Percentiles rank a stretch among this genome's conserved stretches.
These are phyloP conservation scores for Zygoascus biomembranicola DNA, from an alignment of 805 yeast species.

Conservation along the genomic window DNA sequence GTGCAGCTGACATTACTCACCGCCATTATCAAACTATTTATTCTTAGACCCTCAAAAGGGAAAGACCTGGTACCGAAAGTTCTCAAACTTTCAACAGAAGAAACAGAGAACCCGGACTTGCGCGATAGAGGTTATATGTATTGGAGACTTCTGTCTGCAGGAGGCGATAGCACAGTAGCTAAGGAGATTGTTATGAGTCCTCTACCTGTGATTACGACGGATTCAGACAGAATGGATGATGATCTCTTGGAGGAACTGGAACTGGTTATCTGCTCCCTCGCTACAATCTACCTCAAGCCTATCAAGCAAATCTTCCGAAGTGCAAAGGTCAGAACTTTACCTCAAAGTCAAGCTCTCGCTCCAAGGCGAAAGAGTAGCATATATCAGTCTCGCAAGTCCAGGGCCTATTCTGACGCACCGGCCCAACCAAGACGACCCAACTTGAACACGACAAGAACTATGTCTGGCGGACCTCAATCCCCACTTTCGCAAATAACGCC, in stretches of 20 bases:
- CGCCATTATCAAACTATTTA: slow-evolving; percentile 61
- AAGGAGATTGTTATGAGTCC: slow-evolving; percentile 50
- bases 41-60: slow-evolving; percentile 45
- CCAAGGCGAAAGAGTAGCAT: slow-evolving; percentile 11
- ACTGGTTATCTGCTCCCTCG: slow-evolving; percentile 70
- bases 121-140: slow-evolving; percentile 81
- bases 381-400: background rate
- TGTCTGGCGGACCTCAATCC: background rate
- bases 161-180: slow-evolving; percentile 31
- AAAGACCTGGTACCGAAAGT: slow-evolving; percentile 51
- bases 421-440: background rate
- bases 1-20: slow-evolving; percentile 71
- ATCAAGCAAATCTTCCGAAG: slow-evolving; percentile 70
- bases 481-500: background rate
- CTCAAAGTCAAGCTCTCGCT: slow-evolving; percentile 42
- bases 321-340: slow-evolving; percentile 43
- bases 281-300: slow-evolving; percentile 78
- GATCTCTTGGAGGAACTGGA: slow-evolving; percentile 71
- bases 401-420: background rate
- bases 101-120: slow-evolving; percentile 71
- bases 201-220: slow-evolving; percentile 55
- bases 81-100: slow-evolving; percentile 64
- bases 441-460: background rate
- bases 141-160: slow-evolving; percentile 64
- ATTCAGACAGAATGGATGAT: slow-evolving; percentile 64